Evolutionary conservation across 2,329 filamentous ascomycete genomes (phyloP).

Genomic region (Madurella fahalii): DNA sequence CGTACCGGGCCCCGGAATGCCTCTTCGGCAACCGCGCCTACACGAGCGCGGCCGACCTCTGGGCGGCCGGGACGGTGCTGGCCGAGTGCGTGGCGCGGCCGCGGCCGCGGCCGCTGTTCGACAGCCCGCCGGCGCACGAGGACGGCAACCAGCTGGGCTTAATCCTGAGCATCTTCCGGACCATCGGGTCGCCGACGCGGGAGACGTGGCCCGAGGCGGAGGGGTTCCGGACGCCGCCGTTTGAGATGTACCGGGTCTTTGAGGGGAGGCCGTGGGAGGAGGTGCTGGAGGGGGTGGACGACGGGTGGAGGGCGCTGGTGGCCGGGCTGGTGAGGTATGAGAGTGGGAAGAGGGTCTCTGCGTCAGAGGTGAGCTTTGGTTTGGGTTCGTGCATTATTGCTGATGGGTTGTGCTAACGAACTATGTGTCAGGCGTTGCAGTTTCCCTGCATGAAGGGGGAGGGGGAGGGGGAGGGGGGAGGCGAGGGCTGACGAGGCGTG

Average conservation of each 20-base stretch:
- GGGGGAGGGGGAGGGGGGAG: neutral
- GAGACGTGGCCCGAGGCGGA: constrained; percentile 78
- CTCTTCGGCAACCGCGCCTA: constrained; percentile 81
- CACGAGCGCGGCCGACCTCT: constrained; percentile 72
- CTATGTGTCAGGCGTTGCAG: constrained; percentile 8
- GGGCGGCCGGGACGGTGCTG: constrained; percentile 80
- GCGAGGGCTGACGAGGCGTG: neutral
- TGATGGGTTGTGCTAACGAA: neutral
- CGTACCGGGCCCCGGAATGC: constrained; percentile 85
- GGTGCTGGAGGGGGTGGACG: constrained; percentile 59
- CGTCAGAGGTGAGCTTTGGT: constrained; percentile 35
- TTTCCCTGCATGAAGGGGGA: constrained; percentile 11
- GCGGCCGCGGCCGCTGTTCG: constrained; percentile 65
- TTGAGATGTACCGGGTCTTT: constrained; percentile 83
- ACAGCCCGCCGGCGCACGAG: constrained; percentile 67
- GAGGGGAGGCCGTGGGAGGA: constrained; percentile 62
- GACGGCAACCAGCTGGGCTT: constrained; percentile 88
- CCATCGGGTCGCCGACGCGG: constrained; percentile 78
- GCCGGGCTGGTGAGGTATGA: constrained; percentile 68
- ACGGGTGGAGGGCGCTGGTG: constrained; percentile 61
- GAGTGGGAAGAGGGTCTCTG: constrained; percentile 58
- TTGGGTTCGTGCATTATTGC: neutral
- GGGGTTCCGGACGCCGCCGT: constrained; percentile 68
- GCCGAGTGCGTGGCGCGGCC: constrained; percentile 63
- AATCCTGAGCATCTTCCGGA: constrained; percentile 89